These are phyloP conservation scores for Drosera capensis DNA, from an alignment of 148 eudicot species.

Conservation along the genomic window DNA sequence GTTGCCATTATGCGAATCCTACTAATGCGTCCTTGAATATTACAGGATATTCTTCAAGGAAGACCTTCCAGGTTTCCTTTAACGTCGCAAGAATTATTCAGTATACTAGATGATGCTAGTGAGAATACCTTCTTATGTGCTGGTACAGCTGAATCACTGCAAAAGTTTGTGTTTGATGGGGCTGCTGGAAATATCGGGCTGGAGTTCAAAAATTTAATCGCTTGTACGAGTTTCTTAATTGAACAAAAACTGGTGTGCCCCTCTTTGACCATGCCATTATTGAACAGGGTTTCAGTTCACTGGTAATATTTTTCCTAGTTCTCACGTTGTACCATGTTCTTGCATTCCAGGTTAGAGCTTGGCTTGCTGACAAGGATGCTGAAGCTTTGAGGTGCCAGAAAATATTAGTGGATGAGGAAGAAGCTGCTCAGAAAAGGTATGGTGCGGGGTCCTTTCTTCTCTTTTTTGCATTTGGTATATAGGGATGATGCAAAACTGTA, in stretches of 20 bases:
- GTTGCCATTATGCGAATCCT: not conserved
- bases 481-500: not conserved
- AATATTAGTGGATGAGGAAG: constrained; percentile 96
- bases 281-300: not conserved
- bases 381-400: constrained; percentile 91
- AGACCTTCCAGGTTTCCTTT: constrained; percentile 51
- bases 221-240: constrained; percentile 74
- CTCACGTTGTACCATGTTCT: constrained; percentile 1
- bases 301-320: not conserved
- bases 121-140: constrained; percentile 92
- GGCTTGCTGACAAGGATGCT: constrained; percentile 90
- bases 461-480: not conserved
- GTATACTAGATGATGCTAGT: constrained; percentile 80
- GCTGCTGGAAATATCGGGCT: constrained; percentile 67
- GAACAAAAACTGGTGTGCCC: constrained; percentile 93
- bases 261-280: not conserved
- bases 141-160: constrained; percentile 70
- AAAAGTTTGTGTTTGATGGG: constrained; percentile 72
- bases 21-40: not conserved
- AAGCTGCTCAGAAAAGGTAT: constrained; percentile 92
- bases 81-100: constrained; percentile 57
- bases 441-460: not conserved
- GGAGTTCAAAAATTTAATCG: constrained; percentile 76
- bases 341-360: constrained; percentile 55
- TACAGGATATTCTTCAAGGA: constrained; percentile 77